Conservation (phyloP, 73 alveolate genomes). For the Tetrahymena elliotti region DNA sequence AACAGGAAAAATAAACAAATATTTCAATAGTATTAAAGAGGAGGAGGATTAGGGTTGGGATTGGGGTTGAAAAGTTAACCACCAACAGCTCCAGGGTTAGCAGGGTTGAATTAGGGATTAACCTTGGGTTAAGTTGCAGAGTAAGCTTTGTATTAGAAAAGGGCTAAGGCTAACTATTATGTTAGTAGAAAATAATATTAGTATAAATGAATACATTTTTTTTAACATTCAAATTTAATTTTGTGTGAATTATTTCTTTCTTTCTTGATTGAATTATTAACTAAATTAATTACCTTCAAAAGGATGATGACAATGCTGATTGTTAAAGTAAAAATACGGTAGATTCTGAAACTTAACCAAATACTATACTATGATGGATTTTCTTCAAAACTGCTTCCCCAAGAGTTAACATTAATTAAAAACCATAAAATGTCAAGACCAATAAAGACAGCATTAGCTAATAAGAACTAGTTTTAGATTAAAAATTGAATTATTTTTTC, state of each 20-base stretch:
- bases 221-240: not conserved
- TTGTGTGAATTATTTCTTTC: not conserved
- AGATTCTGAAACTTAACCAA: not conserved
- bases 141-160: not conserved
- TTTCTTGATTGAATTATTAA: no score
- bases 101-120: not conserved
- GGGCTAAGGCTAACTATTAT: not conserved
- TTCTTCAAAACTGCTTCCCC: not conserved
- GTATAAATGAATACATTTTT: no score
- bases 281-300: not conserved
- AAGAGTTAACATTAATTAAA: not conserved
- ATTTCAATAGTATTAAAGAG: not conserved
- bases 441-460: not conserved
- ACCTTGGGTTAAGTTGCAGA: not conserved
- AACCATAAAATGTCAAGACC: not conserved
- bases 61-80: not conserved
- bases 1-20: not conserved
- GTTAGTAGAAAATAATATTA: no score
- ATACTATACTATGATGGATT: not conserved
- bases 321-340: not conserved
- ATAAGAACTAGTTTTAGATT: not conserved
- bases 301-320: not conserved
- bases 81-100: not conserved
- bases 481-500: not conserved
- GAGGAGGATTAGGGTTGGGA: not conserved